These are phyloP conservation scores for Vaccinium darrowii DNA, from an alignment of 148 eudicot species.

Conservation along the genomic window DNA sequence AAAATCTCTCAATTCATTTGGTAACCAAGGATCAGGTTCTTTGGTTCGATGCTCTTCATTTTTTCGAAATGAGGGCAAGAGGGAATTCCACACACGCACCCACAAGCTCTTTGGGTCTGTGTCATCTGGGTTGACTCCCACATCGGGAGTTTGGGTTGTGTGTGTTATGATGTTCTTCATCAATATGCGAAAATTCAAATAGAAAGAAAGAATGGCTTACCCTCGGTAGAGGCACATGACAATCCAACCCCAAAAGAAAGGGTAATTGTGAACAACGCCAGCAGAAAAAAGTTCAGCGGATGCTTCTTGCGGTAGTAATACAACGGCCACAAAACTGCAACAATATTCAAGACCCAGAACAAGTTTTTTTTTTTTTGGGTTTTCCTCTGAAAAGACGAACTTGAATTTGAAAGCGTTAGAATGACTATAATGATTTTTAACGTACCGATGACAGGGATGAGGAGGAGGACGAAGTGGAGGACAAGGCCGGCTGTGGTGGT, in stretches of 20 bases:
- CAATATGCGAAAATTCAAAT: neutral
- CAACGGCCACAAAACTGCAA: conserved; percentile 53
- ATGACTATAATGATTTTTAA: too few species aligned
- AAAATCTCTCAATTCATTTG: conserved; percentile 3
- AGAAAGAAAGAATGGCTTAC: conserved; percentile 20
- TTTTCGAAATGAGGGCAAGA: too few species aligned
- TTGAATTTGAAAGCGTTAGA: too few species aligned
- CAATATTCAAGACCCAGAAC: neutral
- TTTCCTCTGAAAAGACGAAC: too few species aligned
- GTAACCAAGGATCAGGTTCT: neutral
- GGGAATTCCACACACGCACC: too few species aligned
- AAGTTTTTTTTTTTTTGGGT: neutral
- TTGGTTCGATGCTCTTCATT: neutral
- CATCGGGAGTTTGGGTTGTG: too few species aligned
- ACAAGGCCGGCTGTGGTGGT: conserved; percentile 58
- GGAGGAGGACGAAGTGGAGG: conserved; percentile 59
- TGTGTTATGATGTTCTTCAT: conserved; percentile 11
- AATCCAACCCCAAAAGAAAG: conserved; percentile 49
- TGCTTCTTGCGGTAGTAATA: conserved; percentile 45
- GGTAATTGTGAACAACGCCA: too few species aligned
- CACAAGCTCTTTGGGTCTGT: too few species aligned
- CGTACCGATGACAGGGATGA: conserved; percentile 69
- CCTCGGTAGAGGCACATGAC: conserved; percentile 53
- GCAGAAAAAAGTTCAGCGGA: conserved; percentile 33
- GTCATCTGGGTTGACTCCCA: too few species aligned